These are phyloP conservation scores for Paecilomyces variotii DNA, from an alignment of 2,329 filamentous ascomycete genomes.

Conservation along the genomic window DNA sequence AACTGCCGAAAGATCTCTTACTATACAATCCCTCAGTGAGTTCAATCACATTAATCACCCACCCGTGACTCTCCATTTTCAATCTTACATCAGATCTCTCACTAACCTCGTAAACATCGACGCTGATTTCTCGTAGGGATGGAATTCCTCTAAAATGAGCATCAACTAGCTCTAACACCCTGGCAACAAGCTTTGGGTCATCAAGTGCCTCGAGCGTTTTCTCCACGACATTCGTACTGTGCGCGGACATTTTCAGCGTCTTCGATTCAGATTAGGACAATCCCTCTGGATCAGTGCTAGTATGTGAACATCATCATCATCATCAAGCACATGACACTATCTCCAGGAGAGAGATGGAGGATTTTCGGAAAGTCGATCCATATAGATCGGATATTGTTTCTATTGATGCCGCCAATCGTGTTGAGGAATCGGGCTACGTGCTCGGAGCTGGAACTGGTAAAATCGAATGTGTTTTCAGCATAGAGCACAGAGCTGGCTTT, in stretches of 20 bases:
- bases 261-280: too few species aligned
- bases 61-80: constrained; percentile 14
- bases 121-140: constrained; percentile 14
- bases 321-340: too few species aligned
- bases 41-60: constrained; percentile 11
- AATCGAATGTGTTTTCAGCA: constrained; percentile 12
- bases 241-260: too few species aligned
- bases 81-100: constrained; percentile 9
- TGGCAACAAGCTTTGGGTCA: not conserved
- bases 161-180: constrained; percentile 10
- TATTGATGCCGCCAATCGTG: constrained; percentile 12
- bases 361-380: not conserved
- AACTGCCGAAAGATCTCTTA: too few species aligned
- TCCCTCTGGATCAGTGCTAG: too few species aligned
- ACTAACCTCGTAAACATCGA: constrained; percentile 11
- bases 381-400: constrained; percentile 9
- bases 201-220: too few species aligned
- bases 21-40: constrained; percentile 2
- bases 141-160: constrained; percentile 13
- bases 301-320: too few species aligned
- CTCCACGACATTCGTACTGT: too few species aligned
- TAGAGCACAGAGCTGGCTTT: constrained; percentile 16
- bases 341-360: too few species aligned
- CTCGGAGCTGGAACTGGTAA: constrained; percentile 4
- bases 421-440: constrained; percentile 10